Base-by-base conservation (phyloP, 2,329 filamentous ascomycete genomes). In the Botrytis pseudocinerea region DNA sequence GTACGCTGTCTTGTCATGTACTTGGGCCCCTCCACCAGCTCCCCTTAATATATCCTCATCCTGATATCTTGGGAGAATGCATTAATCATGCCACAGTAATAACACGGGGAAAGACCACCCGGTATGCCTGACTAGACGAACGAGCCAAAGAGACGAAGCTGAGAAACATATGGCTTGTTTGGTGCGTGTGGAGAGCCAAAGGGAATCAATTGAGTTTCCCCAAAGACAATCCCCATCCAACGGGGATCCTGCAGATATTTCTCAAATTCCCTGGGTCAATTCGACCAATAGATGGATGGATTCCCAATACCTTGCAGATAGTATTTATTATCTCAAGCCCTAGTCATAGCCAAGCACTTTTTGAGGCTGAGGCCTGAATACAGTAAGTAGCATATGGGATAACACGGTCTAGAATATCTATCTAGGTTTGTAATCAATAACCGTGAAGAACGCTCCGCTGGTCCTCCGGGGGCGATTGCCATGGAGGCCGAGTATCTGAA, bases 401-500 rank as follows among this genome's bases (percentile, higher is more conserved):
- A 14, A 22, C 10, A 38, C 38, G 32, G 22, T 61, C 32, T 22
- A 61, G 35, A 38, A 25, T 40, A 9, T 42, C 35, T 25, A 7
- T 61, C 35, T 8, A n/a, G 20, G 38, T 61, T 2, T 20, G 38
- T n/a, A 44, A 44, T 63, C 46, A n/a, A 38, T 9, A 25, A 62
- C 25, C 20, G 7, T n/a, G 25, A 38, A 44, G 44, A 40, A 46
- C 61, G 61, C 61, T 64, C 40, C 61, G 40, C 61, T 64, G 40
- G n/a, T 18, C n/a, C 61, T 64, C 61, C n/a, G 40, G 61, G 40
- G 40, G 61, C 40, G n/a, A 64, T 42, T 46, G 61, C 40, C 40
- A 28, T 64, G n/a, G 61, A 46, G n/a, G 40, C 61, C n/a, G 40
- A 64, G n/a, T 64, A 61, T 61, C 25, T 51, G 48, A n/a, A 51